phyloP scores from a whole-genome alignment of 2,329 filamentous ascomycete species.

The Macrophomina pseudophaseolina region DNA sequence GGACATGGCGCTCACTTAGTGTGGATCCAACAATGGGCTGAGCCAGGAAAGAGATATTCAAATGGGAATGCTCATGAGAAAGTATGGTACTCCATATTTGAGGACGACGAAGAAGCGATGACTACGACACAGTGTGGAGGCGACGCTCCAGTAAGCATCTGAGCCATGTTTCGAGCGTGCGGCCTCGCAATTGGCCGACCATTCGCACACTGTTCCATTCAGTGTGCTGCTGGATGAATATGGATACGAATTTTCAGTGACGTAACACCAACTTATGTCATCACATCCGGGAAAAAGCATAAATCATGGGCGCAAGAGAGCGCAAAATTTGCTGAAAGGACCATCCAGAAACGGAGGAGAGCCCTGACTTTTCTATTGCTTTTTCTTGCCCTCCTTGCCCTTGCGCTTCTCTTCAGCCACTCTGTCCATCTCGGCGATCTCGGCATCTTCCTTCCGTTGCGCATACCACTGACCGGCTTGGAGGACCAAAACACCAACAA shows the following conservation, averaged over 20 bases:
- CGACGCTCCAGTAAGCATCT: no score
- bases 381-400: constrained; percentile 42
- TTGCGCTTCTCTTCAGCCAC: constrained; percentile 56
- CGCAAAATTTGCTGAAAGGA: background rate
- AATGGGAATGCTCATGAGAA: no score
- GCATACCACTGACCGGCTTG: constrained; percentile 99
- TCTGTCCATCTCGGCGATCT: constrained; percentile 69
- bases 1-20: no score
- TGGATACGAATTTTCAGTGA: no score
- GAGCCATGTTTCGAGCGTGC: no score
- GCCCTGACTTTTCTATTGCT: constrained; percentile 21
- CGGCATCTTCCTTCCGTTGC: constrained; percentile 87
- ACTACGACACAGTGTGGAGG: no score
- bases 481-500: constrained; percentile 88
- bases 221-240: no score
- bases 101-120: no score
- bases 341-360: background rate
- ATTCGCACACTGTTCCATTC: background rate
- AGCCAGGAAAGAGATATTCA: no score
- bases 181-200: no score
- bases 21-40: no score
- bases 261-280: background rate
- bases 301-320: background rate
- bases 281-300: background rate
- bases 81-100: no score